Evolutionary conservation across 106 monocot genomes (phyloP), one percentile per base, ranked within the genome.

Genomic region (Dactylorhiza incarnata): DNA sequence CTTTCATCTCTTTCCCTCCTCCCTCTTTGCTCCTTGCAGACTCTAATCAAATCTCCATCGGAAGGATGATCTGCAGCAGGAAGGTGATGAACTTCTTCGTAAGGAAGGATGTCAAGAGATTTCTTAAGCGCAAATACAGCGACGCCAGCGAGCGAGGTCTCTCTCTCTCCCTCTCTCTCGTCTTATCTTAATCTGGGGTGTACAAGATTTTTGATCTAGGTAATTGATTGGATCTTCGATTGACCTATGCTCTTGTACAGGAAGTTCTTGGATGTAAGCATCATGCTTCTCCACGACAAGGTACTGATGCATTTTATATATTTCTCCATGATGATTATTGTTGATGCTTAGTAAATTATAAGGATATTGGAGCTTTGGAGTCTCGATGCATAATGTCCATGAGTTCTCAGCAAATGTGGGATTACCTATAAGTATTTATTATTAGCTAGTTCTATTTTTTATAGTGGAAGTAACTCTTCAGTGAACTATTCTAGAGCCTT

Each of bases 121-220:
- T 88, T 74, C 83, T 95, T 81, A 91, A 95, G 83, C 89, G 94
- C 74, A 92, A 95, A 83, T 89, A 92, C 76, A 95, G 89, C 80
- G 95, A 95, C 55, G 84, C 86, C 24, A 82, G 78, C 51, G 88
- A 92, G 37, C 72, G 75, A 81, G 92, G 92, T 92, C 16, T 68
- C n/a, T 49, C 9, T 65, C 50, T 63, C 75, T 74, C 24, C 23
- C 10, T 78, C 23, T 72, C 20, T 63, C 29, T 76, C 26, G 52
- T 7, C 24, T 2, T 5, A 0, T 10, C 51, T 37, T 22, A 12
- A 26, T 66, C 11, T 66, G 26, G 25, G 7, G 26, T 67, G 29
- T 67, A 29, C 13, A 37, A 26, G 67, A 26, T 1, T 67, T 45
- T 45, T 4, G 45, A 8, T 69, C 45, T 69, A 17, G 69, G 45